Conservation (phyloP, 2,329 filamentous ascomycete species). For the Tympanopsis confertula region DNA sequence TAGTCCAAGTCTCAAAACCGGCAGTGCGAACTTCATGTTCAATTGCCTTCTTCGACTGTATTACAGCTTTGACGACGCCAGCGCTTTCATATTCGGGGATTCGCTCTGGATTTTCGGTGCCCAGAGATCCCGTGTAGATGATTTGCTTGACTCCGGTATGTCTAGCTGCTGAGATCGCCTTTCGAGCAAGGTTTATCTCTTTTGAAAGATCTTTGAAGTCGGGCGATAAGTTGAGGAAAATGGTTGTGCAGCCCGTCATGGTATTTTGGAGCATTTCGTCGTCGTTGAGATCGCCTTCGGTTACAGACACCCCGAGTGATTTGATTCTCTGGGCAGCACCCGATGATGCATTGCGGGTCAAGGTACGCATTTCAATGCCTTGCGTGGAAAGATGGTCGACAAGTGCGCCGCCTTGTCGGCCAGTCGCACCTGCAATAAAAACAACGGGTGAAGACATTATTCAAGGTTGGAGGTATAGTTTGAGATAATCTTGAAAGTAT, state of each 20-base stretch:
- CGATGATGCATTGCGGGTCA: slow-evolving; percentile 17
- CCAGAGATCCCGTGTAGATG: slow-evolving; percentile 21
- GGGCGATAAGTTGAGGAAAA: slow-evolving; percentile 21
- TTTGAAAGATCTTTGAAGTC: slow-evolving; percentile 14
- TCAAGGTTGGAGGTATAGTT: slow-evolving; percentile 8
- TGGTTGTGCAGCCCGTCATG: slow-evolving; percentile 14
- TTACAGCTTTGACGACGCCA: slow-evolving; percentile 13
- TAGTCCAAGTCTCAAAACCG: slow-evolving; percentile 30
- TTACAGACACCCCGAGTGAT: slow-evolving; percentile 18
- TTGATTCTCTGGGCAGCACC: slow-evolving; percentile 14
- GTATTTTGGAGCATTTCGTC: slow-evolving; percentile 13
- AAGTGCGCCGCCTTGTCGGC: slow-evolving; percentile 23
- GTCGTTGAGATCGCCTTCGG: slow-evolving; percentile 20
- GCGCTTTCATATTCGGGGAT: slow-evolving; percentile 13
- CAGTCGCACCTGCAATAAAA: slow-evolving; percentile 28
- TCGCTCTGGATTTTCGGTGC: slow-evolving; percentile 14
- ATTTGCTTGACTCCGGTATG: slow-evolving; percentile 22
- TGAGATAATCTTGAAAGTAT: slow-evolving; percentile 1
- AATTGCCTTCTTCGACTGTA: slow-evolving; percentile 26
- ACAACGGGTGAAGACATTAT: slow-evolving; percentile 18
- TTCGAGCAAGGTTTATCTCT: slow-evolving; percentile 16
- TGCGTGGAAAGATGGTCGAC: slow-evolving; percentile 18
- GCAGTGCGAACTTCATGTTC: slow-evolving; percentile 23
- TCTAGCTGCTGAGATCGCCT: slow-evolving; percentile 22
- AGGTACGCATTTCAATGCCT: slow-evolving; percentile 14